Percentiles rank a stretch among this genome's conserved stretches.
phyloP scores from a whole-genome alignment of 352 stramenopile species.

The Globisporangium paroecandrum region DNA sequence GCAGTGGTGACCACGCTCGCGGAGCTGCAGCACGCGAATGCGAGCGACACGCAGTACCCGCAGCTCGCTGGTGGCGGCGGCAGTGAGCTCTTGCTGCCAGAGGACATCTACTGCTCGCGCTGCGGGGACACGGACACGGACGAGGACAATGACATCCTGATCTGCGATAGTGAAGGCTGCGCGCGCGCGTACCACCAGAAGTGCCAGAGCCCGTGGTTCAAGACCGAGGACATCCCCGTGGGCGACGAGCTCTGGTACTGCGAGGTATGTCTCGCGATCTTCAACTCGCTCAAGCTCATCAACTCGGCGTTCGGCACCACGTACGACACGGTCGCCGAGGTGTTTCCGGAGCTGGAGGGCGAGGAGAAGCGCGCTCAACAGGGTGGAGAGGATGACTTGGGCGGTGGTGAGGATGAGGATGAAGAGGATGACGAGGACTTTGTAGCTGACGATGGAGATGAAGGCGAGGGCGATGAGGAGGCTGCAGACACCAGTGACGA shows the following conservation, averaged over 20 bases:
- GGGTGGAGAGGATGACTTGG: slow-evolving; percentile 4
- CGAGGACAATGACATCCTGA: slow-evolving; percentile 78
- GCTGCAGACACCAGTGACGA: slow-evolving; percentile 16
- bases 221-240: slow-evolving; percentile 56
- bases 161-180: slow-evolving; percentile 75
- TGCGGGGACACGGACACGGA: slow-evolving; percentile 62
- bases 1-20: slow-evolving; percentile 41
- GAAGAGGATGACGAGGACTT: slow-evolving; percentile 56
- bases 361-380: slow-evolving; percentile 27
- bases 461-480: slow-evolving; percentile 32
- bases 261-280: slow-evolving; percentile 67
- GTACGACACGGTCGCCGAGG: slow-evolving; percentile 53
- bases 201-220: slow-evolving; percentile 60
- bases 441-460: slow-evolving; percentile 32
- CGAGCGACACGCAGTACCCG: slow-evolving; percentile 48
- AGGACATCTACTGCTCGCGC: slow-evolving; percentile 77
- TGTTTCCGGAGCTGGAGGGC: slow-evolving; percentile 36
- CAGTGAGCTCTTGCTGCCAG: slow-evolving; percentile 11
- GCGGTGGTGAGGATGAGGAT: slow-evolving; percentile 10
- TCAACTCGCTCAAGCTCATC: slow-evolving; percentile 76
- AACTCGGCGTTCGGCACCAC: slow-evolving; percentile 76
- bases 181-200: slow-evolving; percentile 78
- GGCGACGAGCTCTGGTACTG: slow-evolving; percentile 81
- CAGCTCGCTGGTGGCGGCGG: slow-evolving; percentile 26
- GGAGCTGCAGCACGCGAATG: slow-evolving; percentile 38